phyloP scores from a whole-genome alignment of 1,284 basidiomycete genomes.

The Ganoderma lingzhi region DNA sequence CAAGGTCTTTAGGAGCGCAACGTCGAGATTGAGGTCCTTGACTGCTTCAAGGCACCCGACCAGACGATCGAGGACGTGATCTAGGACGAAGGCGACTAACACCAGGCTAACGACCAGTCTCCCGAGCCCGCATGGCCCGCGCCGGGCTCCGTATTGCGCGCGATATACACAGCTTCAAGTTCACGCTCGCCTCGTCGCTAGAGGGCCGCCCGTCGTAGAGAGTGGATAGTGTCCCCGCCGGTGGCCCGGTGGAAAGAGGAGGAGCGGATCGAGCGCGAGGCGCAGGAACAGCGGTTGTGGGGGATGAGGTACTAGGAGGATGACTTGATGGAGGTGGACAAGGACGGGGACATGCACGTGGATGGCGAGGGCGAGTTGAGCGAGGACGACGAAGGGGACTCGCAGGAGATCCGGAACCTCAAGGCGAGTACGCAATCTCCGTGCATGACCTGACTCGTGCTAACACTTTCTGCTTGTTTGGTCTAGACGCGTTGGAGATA shows the following conservation, averaged over 20 bases:
- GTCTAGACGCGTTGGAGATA: constrained; percentile 69
- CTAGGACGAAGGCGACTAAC: constrained; percentile 74
- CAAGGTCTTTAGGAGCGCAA: constrained; percentile 55
- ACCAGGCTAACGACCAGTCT: constrained; percentile 44
- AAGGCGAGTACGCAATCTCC: constrained; percentile 58
- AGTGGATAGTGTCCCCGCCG: constrained; percentile 72
- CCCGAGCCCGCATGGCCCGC: constrained; percentile 67
- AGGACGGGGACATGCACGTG: constrained; percentile 48
- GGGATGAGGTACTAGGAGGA: constrained; percentile 71
- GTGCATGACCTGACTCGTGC: constrained; percentile 5
- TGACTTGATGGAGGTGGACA: constrained; percentile 73
- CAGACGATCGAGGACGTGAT: constrained; percentile 78
- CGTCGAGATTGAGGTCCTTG: constrained; percentile 84
- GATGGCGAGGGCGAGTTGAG: constrained; percentile 45
- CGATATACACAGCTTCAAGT: constrained; percentile 80
- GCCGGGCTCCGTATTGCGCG: constrained; percentile 75
- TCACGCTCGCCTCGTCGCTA: constrained; percentile 42
- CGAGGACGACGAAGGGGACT: constrained; percentile 70
- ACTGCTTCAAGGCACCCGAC: constrained; percentile 61
- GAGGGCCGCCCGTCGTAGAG: constrained; percentile 68
- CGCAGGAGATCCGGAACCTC: constrained; percentile 77
- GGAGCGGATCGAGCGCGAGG: constrained; percentile 67
- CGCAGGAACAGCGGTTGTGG: constrained; percentile 69
- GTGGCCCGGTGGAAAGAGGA: constrained; percentile 77
- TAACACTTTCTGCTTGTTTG: constrained; percentile 22